These are phyloP conservation scores for Alternaria arbusti DNA, from an alignment of 2,329 filamentous ascomycete genomes.

Conservation along the genomic window DNA sequence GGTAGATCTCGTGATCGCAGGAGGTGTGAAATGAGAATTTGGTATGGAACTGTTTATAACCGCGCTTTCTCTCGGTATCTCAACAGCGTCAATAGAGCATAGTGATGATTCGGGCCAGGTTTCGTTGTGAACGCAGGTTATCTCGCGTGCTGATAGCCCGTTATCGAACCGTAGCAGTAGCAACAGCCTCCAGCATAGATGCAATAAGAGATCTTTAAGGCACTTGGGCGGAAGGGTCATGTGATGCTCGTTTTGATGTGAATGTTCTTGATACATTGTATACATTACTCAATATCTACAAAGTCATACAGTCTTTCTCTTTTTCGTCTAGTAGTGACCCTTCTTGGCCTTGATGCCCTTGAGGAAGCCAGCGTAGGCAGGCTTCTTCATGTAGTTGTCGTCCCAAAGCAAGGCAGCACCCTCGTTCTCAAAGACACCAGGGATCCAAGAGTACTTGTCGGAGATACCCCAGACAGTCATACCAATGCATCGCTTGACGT, in stretches of 20 bases:
- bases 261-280: background rate
- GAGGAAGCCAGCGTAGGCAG: constrained; percentile 42
- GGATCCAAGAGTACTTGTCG: constrained; percentile 52
- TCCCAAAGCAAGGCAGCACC: constrained; percentile 47
- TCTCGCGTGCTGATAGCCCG: background rate
- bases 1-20: rapidly evolving
- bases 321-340: background rate
- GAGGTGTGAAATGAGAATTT: background rate
- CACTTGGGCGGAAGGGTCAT: background rate
- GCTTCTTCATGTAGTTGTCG: constrained; percentile 44
- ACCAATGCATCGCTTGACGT: constrained; percentile 47
- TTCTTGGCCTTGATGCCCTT: constrained; percentile 32
- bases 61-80: too few species aligned
- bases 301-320: background rate
- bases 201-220: background rate
- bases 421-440: constrained; percentile 45
- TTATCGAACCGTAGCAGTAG: background rate
- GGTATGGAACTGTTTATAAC: too few species aligned
- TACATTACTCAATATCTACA: background rate
- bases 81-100: background rate
- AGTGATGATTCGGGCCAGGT: background rate
- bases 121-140: background rate
- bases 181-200: background rate
- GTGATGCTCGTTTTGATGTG: background rate
- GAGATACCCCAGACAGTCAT: constrained; percentile 57